A percentile compares a stretch with the other conserved stretches of the same genome.
Evolutionary conservation across 1,139 yeast genomes (phyloP).

Genomic region (Kazachstania sp.): DNA sequence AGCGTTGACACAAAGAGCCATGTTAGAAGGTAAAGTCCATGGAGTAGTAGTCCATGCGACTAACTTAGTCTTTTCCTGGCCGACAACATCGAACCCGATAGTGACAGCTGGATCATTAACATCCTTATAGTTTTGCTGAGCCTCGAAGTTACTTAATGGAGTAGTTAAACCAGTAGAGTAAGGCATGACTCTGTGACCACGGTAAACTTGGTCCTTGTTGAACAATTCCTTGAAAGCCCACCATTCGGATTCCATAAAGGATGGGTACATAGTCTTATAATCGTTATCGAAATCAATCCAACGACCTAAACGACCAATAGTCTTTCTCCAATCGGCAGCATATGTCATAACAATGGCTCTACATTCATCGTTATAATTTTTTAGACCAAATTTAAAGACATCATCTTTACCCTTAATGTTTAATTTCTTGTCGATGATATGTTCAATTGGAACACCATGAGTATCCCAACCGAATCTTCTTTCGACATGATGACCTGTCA

Average conservation of each 20-base stretch:
- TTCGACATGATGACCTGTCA: slow-evolving; percentile 94
- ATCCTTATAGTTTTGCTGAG: slow-evolving; percentile 96
- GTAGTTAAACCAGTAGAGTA: slow-evolving; percentile 96
- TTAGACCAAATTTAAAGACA: slow-evolving; percentile 89
- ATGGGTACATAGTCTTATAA: slow-evolving; percentile 91
- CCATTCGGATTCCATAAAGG: slow-evolving; percentile 98
- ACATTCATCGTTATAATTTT: slow-evolving; percentile 88
- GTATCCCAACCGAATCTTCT: slow-evolving; percentile 99
- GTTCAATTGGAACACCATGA: slow-evolving; percentile 97
- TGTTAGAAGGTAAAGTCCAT: slow-evolving; percentile 95
- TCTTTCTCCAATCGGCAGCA: slow-evolving; percentile 87
- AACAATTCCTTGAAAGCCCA: slow-evolving; percentile 92
- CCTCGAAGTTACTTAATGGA: slow-evolving; percentile 94
- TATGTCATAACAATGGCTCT: slow-evolving; percentile 96
- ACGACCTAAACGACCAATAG: slow-evolving; percentile 90
- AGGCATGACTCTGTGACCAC: slow-evolving; percentile 97
- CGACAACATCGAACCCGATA: slow-evolving; percentile 73
- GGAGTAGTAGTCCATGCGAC: slow-evolving; percentile 99
- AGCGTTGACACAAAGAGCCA: slow-evolving; percentile 88
- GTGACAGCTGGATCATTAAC: slow-evolving; percentile 96
- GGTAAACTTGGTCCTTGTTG: slow-evolving; percentile 79
- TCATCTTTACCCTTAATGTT: slow-evolving; percentile 92
- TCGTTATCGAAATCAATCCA: slow-evolving; percentile 99
- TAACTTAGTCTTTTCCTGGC: slow-evolving; percentile 70
- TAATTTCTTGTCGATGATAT: slow-evolving; percentile 94